These are phyloP conservation scores for Wickerhamiella siamensis DNA, from an alignment of 805 yeast genomes.

Conservation along the genomic window DNA sequence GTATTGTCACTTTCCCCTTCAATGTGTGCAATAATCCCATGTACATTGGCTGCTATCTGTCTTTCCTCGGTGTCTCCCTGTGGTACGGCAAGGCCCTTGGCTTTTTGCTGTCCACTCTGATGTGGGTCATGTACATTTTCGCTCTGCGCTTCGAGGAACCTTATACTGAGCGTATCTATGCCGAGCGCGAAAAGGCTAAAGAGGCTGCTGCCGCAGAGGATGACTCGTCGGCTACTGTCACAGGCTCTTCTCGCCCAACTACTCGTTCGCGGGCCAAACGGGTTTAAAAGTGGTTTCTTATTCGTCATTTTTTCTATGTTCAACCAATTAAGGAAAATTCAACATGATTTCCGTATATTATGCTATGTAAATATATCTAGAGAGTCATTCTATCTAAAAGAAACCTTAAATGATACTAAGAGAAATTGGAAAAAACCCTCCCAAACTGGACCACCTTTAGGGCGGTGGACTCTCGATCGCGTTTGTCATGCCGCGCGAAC, in stretches of 20 bases:
- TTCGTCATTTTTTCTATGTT: background rate
- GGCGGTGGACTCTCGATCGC: background rate
- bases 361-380: background rate
- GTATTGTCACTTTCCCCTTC: constrained; percentile 90
- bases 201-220: background rate
- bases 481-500: constrained; percentile 21
- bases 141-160: constrained; percentile 92
- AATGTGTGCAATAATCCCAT: constrained; percentile 84
- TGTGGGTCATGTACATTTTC: constrained; percentile 64
- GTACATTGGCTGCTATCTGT: constrained; percentile 85
- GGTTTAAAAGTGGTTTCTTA: background rate
- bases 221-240: background rate
- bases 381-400: too few species aligned
- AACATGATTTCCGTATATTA: background rate
- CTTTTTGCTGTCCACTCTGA: constrained; percentile 52
- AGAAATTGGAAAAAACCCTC: too few species aligned
- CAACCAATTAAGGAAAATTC: background rate
- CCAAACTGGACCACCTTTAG: background rate
- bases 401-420: too few species aligned
- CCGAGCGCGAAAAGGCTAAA: constrained; percentile 36
- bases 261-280: background rate
- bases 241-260: background rate
- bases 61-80: constrained; percentile 82
- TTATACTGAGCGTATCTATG: constrained; percentile 81
- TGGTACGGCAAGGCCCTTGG: constrained; percentile 89